phyloP scores from a whole-genome alignment of 2,329 filamentous ascomycete genomes.

The Microdochium paspali region DNA sequence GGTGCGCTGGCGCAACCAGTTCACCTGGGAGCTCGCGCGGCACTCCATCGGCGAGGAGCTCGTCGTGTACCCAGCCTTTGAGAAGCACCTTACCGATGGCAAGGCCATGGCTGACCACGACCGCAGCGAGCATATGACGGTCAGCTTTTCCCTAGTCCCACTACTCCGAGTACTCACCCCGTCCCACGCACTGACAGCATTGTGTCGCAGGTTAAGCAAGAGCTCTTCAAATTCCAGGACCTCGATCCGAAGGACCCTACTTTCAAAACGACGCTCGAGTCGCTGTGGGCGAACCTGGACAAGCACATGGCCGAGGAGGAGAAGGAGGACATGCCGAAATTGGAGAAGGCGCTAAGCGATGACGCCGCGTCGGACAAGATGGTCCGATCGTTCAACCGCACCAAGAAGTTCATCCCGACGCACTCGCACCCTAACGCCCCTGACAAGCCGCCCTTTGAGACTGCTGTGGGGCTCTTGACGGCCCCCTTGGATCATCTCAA shows the following conservation, averaged over 20 bases:
- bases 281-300: slow-evolving; percentile 22
- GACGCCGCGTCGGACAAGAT: slow-evolving; percentile 23
- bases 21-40: slow-evolving; percentile 37
- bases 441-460: slow-evolving; percentile 46
- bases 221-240: slow-evolving; percentile 38
- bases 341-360: slow-evolving; percentile 31
- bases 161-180: neutral
- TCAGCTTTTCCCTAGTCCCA: slow-evolving; percentile 10
- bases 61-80: slow-evolving; percentile 43
- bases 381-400: slow-evolving; percentile 34
- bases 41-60: slow-evolving; percentile 39
- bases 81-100: slow-evolving; percentile 35
- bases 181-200: too few species aligned
- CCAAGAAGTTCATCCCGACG: slow-evolving; percentile 43
- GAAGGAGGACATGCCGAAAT: slow-evolving; percentile 29
- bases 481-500: slow-evolving; percentile 46
- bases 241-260: slow-evolving; percentile 12
- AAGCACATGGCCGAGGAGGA: slow-evolving; percentile 24
- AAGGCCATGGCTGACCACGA: slow-evolving; percentile 34
- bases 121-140: slow-evolving; percentile 33
- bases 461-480: slow-evolving; percentile 39
- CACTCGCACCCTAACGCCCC: slow-evolving; percentile 40
- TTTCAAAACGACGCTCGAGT: neutral
- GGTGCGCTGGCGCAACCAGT: slow-evolving; percentile 33
- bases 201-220: slow-evolving; percentile 47